These are phyloP conservation scores for Diaporthe caulivora DNA, from an alignment of 2,329 filamentous ascomycete genomes.

Conservation along the genomic window DNA sequence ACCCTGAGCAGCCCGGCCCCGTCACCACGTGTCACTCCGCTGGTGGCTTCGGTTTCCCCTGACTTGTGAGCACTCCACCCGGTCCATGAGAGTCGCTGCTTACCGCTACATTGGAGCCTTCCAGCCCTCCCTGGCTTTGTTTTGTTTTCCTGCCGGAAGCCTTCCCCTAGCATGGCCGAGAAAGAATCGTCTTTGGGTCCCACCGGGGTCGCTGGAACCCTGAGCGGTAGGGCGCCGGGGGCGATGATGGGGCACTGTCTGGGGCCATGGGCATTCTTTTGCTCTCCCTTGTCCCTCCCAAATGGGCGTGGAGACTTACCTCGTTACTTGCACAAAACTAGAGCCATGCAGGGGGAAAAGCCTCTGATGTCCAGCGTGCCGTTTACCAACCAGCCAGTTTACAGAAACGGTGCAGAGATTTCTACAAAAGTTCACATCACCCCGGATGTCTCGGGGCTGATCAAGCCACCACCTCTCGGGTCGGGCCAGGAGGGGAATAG, in stretches of 20 bases:
- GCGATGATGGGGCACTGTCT: not conserved
- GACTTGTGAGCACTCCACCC: constrained; percentile 26
- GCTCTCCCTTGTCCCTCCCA: constrained; percentile 1
- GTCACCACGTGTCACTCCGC: constrained; percentile 38
- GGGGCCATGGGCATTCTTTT: not conserved
- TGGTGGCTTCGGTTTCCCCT: constrained; percentile 21
- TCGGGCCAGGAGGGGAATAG: constrained; percentile 3
- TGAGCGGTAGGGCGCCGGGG: not conserved
- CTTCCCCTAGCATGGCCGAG: constrained; percentile 27
- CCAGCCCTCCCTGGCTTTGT: constrained; percentile 3
- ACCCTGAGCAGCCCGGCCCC: constrained; percentile 29
- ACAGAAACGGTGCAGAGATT: constrained; percentile 16
- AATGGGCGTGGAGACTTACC: not conserved
- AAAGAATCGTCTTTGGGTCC: constrained; percentile 1
- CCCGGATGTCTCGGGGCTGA: constrained; percentile 32
- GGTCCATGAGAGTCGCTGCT: constrained; percentile 25
- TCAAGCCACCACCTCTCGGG: constrained; percentile 27
- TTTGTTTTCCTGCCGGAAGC: constrained; percentile 22
- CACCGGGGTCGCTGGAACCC: not conserved
- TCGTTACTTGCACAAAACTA: constrained; percentile 6
- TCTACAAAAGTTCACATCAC: not conserved
- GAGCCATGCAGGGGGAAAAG: not conserved
- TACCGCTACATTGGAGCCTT: constrained; percentile 33
- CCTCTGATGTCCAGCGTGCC: not conserved
- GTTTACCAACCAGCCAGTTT: not conserved